Evolutionary conservation across 164 flowering plant genomes (phyloP), one percentile per base, ranked within the genome.

Genomic region (Nymphaea colorata): DNA sequence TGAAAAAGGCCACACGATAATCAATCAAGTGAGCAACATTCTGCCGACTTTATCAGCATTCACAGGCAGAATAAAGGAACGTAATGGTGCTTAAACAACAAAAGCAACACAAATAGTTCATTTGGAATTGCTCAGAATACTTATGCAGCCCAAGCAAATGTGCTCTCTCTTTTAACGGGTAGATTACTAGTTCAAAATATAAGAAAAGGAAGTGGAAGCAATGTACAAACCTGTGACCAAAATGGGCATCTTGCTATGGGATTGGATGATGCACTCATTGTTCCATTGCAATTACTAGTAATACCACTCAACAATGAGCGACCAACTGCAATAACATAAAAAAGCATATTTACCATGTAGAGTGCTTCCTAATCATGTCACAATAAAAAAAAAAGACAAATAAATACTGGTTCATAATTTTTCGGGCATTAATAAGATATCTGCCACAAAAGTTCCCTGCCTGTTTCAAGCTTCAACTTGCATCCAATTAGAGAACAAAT

Each of bases 221-320:
- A 41, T 43, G 66, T 36, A 72, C 77, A 71, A 66, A 88, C 95
- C 86, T 86, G 95, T 67, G 81, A 74, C 25, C 75, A 71, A 71
- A 81, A 70, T 74, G 61, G 71, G 74, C 66, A 72, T 67, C 69
- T 65, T 59, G 55, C 55, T 45, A 43, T 65, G 61, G 66, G 25
- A 64, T 82, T 82, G 42, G 67, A 64, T 43, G 81, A 69, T 71
- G 82, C 53, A 67, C 77, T 72, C 69, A 67, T 36, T 8, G 74
- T 63, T 36, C 78, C 72, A 57, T 71, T 18, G 36, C 75, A 53
- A 69, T 66, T 78, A 78, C 72, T 83, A 74, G 72, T 70, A 71
- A 82, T 76, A 59, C 82, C 76, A 42, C 83, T 79, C 55, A 81
- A 69, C 73, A 83, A 73, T 11, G 86, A 81, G 15, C 82, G 83